phyloP scores from a whole-genome alignment of 1,284 basidiomycete species.

The Tausonia pullulans region DNA sequence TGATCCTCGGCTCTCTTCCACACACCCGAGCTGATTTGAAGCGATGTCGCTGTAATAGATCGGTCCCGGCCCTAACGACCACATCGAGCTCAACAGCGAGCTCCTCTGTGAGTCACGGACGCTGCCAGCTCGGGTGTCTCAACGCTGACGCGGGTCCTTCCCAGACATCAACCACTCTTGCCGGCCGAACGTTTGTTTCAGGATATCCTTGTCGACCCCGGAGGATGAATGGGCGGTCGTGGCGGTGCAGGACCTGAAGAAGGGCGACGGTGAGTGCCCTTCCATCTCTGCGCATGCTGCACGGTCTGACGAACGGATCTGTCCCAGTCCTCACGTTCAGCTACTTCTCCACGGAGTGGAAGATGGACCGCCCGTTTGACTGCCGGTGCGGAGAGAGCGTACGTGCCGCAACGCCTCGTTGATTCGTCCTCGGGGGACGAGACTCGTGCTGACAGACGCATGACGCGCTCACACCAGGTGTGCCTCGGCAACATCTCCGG shows the following conservation, averaged over 20 bases:
- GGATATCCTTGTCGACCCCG: constrained; percentile 40
- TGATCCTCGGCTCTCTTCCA: neutral
- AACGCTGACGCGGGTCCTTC: neutral
- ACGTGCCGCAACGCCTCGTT: constrained; percentile 10
- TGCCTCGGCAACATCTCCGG: constrained; percentile 37
- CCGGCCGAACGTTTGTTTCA: constrained; percentile 48
- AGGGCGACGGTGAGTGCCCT: constrained; percentile 32
- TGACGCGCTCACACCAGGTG: constrained; percentile 19
- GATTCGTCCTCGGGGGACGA: neutral
- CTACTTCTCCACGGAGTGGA: constrained; percentile 56
- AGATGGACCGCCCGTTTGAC: constrained; percentile 54
- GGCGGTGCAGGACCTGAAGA: constrained; percentile 30
- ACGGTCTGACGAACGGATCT: neutral
- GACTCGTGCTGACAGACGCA: neutral
- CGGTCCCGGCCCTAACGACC: constrained; percentile 40
- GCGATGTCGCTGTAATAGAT: constrained; percentile 24
- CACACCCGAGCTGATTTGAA: neutral
- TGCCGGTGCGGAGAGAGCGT: constrained; percentile 44
- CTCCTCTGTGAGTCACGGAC: constrained; percentile 31
- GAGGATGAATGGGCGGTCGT: constrained; percentile 38
- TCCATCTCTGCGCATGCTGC: neutral
- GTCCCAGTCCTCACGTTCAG: neutral
- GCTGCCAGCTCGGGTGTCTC: too few species aligned
- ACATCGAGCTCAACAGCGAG: constrained; percentile 53
- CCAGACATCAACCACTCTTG: constrained; percentile 54